Evolutionary conservation across 257 asterid species (phyloP).

Genomic region (Ophiorrhiza pumila): DNA sequence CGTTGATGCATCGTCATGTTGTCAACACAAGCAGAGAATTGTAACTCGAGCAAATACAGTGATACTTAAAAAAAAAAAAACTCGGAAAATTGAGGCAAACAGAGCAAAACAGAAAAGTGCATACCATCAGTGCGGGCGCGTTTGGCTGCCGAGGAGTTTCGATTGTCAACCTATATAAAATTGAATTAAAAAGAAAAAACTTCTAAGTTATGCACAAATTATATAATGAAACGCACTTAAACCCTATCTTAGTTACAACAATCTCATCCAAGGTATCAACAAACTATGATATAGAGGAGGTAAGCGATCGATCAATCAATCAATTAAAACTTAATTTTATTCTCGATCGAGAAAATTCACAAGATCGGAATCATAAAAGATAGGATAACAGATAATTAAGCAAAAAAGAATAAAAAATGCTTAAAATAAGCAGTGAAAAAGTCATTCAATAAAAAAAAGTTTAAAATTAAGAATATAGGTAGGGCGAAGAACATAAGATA

Average conservation of each 20-base stretch:
- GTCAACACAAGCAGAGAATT: neutral
- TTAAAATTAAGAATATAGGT: neutral
- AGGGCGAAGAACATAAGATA: neutral
- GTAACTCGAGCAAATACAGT: neutral
- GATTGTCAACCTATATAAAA: slow-evolving; percentile 53
- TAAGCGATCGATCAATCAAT: neutral
- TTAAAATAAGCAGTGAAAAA: neutral
- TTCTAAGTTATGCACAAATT: neutral
- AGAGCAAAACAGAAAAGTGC: slow-evolving; percentile 3
- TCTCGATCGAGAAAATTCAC: neutral
- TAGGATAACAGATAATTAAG: neutral
- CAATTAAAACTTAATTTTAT: neutral
- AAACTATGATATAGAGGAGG: neutral
- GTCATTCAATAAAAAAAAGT: neutral
- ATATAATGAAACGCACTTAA: neutral
- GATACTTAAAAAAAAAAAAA: neutral
- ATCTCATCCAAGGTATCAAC: neutral
- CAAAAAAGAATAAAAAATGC: no score
- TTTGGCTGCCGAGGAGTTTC: slow-evolving; percentile 77
- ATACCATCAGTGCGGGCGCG: slow-evolving; percentile 87
- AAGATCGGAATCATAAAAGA: neutral
- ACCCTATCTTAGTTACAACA: slow-evolving; percentile 4
- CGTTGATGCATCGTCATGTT: neutral
- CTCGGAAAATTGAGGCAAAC: no score
- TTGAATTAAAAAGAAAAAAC: neutral